Evolutionary conservation across 441 rosid species (phyloP).

Genomic region (Populus hybrid): DNA sequence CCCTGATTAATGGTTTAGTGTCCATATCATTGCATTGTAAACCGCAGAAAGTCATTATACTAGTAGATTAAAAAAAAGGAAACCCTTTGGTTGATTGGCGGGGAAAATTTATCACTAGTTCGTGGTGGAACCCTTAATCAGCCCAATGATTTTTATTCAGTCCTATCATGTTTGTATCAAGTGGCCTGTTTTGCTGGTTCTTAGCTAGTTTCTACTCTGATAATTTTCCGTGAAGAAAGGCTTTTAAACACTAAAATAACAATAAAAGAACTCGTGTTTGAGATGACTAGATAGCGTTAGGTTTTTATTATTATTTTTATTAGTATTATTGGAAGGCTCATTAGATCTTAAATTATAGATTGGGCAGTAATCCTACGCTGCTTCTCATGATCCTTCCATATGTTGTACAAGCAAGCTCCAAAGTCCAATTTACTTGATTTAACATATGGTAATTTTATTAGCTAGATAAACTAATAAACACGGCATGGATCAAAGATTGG

Average conservation of each 20-base stretch:
- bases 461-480: no score
- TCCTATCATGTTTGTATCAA: constrained; percentile 8
- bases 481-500: no score
- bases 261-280: not conserved
- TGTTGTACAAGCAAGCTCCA: no score
- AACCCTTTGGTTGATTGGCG: constrained; percentile 4
- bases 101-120: not conserved
- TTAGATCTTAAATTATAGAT: no score
- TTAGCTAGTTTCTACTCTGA: not conserved
- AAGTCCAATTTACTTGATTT: no score
- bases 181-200: not conserved
- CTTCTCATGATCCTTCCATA: no score
- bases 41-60: not conserved
- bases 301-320: no score
- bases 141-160: constrained; percentile 20
- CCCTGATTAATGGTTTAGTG: not conserved
- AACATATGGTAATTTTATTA: no score
- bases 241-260: not conserved
- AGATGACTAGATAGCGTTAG: no score
- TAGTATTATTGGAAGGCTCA: no score
- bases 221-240: not conserved
- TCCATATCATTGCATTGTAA: constrained; percentile 1
- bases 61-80: not conserved
- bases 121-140: constrained; percentile 15
- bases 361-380: no score